Conservation (phyloP, 192 early-diverging fungal genomes). For the Diversispora epigaea region DNA sequence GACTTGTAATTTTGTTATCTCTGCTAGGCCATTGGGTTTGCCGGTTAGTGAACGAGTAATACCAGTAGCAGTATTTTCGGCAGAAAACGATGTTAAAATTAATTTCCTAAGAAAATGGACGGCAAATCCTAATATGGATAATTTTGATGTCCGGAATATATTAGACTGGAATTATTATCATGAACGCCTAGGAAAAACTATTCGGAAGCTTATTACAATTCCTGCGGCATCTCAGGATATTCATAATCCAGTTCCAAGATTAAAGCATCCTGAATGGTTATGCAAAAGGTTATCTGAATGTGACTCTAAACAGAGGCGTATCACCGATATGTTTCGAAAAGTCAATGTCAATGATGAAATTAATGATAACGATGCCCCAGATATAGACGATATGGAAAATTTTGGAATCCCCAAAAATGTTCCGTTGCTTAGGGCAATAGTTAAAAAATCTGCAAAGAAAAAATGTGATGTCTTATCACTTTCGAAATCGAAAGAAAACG, state of each 20-base stretch:
- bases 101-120: slow-evolving; percentile 94
- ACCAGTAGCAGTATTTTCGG: slow-evolving; percentile 92
- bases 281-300: slow-evolving; percentile 70
- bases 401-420: slow-evolving; percentile 47
- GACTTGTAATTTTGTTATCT: slow-evolving; percentile 94
- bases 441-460: too few species aligned
- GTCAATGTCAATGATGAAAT: slow-evolving; percentile 41
- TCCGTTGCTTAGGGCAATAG: slow-evolving; percentile 49
- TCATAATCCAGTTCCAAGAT: slow-evolving; percentile 87
- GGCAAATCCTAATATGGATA: slow-evolving; percentile 68
- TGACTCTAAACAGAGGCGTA: slow-evolving; percentile 82
- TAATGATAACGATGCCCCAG: slow-evolving; percentile 31
- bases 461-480: too few species aligned
- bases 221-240: slow-evolving; percentile 97
- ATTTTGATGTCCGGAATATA: slow-evolving; percentile 87
- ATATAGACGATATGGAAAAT: slow-evolving; percentile 60
- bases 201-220: slow-evolving; percentile 97
- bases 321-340: slow-evolving; percentile 80
- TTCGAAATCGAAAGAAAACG: too few species aligned
- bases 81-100: slow-evolving; percentile 70
- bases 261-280: slow-evolving; percentile 95
- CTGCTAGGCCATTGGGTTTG: slow-evolving; percentile 69
- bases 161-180: slow-evolving; percentile 97
- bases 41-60: slow-evolving; percentile 89
- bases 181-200: slow-evolving; percentile 91